A percentile compares a stretch with the other conserved stretches of the same genome.
These are phyloP conservation scores for Exophiala oligosperma DNA, from an alignment of 2,329 filamentous ascomycete genomes.

Conservation along the genomic window DNA sequence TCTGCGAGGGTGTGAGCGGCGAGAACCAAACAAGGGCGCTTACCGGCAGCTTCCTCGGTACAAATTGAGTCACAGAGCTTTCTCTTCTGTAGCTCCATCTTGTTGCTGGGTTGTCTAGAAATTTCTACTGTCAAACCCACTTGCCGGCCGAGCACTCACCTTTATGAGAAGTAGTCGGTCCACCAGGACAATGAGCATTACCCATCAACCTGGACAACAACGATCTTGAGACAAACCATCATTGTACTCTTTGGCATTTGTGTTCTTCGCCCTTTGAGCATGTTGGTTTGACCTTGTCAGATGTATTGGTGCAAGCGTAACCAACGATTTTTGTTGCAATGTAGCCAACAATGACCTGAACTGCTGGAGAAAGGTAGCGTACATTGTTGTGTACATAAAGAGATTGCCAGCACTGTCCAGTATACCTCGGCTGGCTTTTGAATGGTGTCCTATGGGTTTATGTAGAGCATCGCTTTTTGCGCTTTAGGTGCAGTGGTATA, in stretches of 20 bases:
- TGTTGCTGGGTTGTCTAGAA: neutral
- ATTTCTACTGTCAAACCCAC: neutral
- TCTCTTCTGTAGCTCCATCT: constrained; percentile 4
- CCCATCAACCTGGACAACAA: too few relatives aligned
- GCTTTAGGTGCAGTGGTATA: too few relatives aligned
- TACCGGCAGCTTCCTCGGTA: constrained; percentile 8
- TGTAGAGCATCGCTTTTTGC: neutral
- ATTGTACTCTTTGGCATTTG: neutral
- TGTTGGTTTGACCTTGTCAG: too few relatives aligned
- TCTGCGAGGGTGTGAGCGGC: neutral
- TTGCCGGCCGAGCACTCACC: too few relatives aligned
- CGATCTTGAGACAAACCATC: neutral
- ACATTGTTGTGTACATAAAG: neutral
- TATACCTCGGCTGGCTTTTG: too few relatives aligned
- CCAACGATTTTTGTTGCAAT: neutral
- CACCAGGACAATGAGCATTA: too few relatives aligned
- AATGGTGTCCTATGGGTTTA: neutral
- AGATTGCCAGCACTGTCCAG: neutral
- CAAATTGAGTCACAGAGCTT: neutral
- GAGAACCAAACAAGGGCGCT: neutral
- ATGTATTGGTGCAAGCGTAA: too few relatives aligned
- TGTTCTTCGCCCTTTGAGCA: neutral
- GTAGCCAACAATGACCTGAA: neutral
- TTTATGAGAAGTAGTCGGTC: too few relatives aligned
- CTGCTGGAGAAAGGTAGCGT: neutral